Evolutionary conservation across 2,329 filamentous ascomycete species (phyloP), one percentile per base, ranked within the genome.

Genomic region (Acarospora socialis): DNA sequence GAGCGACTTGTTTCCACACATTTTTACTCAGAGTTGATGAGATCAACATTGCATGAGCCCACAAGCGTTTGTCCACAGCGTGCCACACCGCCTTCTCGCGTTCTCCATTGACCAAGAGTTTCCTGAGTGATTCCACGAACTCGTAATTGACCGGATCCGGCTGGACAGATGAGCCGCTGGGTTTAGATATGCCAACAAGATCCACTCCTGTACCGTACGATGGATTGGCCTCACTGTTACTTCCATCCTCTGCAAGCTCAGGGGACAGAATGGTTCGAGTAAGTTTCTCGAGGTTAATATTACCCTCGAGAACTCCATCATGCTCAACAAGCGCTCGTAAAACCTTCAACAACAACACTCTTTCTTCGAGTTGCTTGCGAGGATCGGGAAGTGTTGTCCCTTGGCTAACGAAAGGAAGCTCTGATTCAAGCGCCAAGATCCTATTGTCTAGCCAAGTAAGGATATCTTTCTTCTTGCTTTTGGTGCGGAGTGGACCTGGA

Each of bases 11-110:
- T 52, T 84, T 92, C 70, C 92, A 95, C 2, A 92, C 64, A 4
- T 66, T 61, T 26, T 63, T 66, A 14, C 82, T 80, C 28, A 81
- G 64, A 1, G 82, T 90, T 5, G 57, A 92, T 53, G 90, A 79
- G 21, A 98, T 77, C 13, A 98, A 65, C 68, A 98, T 80, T 3
- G 90, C 92, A 53, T 98, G 92, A 2, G 83, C 90, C 92, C 92
- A 98, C 3, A 98, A 63, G 29, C 86, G 74, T 53, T 86, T 84
- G 53, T 98, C 90, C 19, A 84, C 87, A 4, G 90, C 86, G 41
- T 79, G 68, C 87, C 87, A 95, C 0, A 92, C 81, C 4, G 90
- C 90, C 44, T 86, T 82, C 48, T 94, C 84, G 14, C 84, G 73
- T 28, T 95, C 77, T 7, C 92, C 90, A 33, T 71, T 63, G 6